Percentiles rank a stretch among this genome's conserved stretches.
phyloP scores from a whole-genome alignment of 768 basidiomycete genomes.

The Pulveroboletus sp. region DNA sequence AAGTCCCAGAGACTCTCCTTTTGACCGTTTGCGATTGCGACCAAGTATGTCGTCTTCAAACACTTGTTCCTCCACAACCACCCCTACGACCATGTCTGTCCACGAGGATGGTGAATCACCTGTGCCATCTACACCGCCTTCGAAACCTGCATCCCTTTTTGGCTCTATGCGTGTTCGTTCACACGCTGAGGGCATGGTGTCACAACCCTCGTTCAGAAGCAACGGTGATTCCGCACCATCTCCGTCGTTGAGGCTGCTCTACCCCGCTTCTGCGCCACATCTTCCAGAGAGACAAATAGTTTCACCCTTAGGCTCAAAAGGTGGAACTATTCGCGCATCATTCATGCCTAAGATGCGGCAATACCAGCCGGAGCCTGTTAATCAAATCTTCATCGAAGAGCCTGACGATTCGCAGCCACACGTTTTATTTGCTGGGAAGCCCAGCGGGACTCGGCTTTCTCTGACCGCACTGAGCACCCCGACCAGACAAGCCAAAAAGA shows the following conservation, averaged over 20 bases:
- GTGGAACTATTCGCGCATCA: constrained; percentile 32
- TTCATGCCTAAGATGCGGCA: constrained; percentile 24
- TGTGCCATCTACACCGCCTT: constrained; percentile 36
- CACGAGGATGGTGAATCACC: constrained; percentile 40
- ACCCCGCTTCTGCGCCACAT: constrained; percentile 38
- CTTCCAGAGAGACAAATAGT: constrained; percentile 35
- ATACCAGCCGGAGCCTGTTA: constrained; percentile 7
- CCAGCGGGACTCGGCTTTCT: constrained; percentile 25
- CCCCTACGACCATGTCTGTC: constrained; percentile 31
- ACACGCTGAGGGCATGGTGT: constrained; percentile 22
- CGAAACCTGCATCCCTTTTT: constrained; percentile 32
- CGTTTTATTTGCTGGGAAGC: constrained; percentile 27
- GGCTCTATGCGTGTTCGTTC: constrained; percentile 33
- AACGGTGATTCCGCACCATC: constrained; percentile 25
- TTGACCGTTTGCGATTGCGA: constrained; percentile 48
- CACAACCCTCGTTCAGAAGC: constrained; percentile 33
- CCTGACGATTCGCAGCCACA: constrained; percentile 26
- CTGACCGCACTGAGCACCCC: constrained; percentile 33
- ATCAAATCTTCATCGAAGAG: constrained; percentile 28
- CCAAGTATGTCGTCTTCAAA: constrained; percentile 60
- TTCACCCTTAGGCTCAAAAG: constrained; percentile 28
- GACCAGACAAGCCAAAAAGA: constrained; percentile 49
- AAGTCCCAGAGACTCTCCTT: constrained; percentile 38
- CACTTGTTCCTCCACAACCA: constrained; percentile 47
- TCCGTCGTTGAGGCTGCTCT: constrained; percentile 35